Conservation (phyloP, 331 rosid genomes). For the Malus hybrid region DNA sequence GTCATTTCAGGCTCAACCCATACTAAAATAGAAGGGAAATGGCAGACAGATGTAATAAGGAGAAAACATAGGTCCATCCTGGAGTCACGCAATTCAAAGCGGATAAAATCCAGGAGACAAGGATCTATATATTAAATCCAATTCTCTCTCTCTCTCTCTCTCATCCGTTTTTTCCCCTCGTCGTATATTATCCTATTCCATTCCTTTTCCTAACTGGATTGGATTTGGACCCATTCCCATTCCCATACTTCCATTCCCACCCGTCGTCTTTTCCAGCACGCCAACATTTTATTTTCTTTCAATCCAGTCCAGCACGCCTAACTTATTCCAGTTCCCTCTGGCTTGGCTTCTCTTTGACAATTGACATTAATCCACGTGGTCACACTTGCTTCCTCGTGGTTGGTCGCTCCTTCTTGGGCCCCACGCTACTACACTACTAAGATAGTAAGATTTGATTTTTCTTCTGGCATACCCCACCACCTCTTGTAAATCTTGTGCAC, state of each 20-base stretch:
- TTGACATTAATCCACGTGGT: neutral
- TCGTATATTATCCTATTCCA: constrained; percentile 6
- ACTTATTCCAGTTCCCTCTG: neutral
- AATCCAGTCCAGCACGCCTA: no score
- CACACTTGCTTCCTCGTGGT: neutral
- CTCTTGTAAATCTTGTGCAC: no score
- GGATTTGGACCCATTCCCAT: neutral
- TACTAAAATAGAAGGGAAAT: neutral
- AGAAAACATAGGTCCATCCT: neutral
- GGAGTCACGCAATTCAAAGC: neutral
- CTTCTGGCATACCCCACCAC: neutral
- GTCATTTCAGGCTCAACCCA: no score
- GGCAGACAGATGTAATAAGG: neutral
- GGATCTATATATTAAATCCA: neutral
- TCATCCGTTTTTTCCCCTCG: neutral
- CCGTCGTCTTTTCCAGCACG: neutral
- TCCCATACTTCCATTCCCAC: neutral
- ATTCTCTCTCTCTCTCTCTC: neutral
- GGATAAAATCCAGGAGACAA: constrained; percentile 11
- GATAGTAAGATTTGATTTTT: neutral
- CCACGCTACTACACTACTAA: neutral
- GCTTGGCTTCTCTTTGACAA: neutral
- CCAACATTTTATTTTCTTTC: no score
- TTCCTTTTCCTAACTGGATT: neutral
- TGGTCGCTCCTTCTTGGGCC: neutral